phyloP scores from a whole-genome alignment of 495 filamentous ascomycete genomes.

The Usnea hakonensis region DNA sequence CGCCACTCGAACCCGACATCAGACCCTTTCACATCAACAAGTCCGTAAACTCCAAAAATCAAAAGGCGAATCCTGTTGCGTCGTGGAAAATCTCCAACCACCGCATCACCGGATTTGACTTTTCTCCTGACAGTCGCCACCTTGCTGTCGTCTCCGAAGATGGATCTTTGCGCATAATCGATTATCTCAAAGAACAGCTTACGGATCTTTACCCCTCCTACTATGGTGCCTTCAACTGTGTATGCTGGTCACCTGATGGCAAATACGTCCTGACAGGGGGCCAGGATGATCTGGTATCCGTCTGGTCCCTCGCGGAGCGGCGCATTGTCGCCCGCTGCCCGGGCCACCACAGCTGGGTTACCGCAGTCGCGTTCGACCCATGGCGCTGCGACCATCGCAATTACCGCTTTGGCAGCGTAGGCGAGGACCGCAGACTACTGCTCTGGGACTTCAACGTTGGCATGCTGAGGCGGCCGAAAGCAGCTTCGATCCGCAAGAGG shows the following conservation, averaged over 20 bases:
- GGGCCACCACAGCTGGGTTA: conserved; percentile 93
- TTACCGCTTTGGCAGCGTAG: conserved; percentile 92
- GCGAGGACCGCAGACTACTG: conserved; percentile 81
- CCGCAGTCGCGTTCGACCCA: conserved; percentile 84
- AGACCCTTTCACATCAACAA: conserved; percentile 57
- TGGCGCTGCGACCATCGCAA: conserved; percentile 94
- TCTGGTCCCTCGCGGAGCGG: conserved; percentile 82
- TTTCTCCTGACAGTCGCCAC: conserved; percentile 78
- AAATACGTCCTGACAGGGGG: conserved; percentile 93
- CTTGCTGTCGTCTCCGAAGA: conserved; percentile 92
- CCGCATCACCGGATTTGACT: conserved; percentile 78
- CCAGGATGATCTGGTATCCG: conserved; percentile 89
- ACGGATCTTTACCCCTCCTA: conserved; percentile 81
- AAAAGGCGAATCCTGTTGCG: conserved; percentile 85
- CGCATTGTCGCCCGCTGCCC: conserved; percentile 86
- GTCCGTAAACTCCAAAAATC: conserved; percentile 84
- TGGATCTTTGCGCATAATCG: conserved; percentile 78
- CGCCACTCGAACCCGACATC: conserved; percentile 31
- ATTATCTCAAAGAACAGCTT: conserved; percentile 82
- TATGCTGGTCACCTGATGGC: conserved; percentile 96
- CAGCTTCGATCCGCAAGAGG: conserved; percentile 33
- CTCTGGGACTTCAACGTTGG: conserved; percentile 97
- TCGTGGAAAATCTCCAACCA: conserved; percentile 87
- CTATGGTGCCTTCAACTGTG: conserved; percentile 85
- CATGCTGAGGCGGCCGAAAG: conserved; percentile 86